Conservation (phyloP, 148 eudicot genomes). For the Gaultheria prostrata region DNA sequence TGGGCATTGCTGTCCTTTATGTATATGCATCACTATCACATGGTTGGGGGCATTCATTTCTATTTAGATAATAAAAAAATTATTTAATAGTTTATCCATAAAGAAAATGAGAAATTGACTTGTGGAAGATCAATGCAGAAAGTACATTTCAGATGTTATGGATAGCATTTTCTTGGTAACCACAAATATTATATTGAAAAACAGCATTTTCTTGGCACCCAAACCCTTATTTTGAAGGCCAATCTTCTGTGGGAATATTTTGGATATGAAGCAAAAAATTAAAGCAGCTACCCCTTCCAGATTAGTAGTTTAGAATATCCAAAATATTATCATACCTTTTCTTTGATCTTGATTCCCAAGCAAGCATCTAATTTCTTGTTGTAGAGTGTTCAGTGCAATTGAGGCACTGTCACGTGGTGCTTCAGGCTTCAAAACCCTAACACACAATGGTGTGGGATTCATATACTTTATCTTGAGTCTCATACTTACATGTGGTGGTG, state of each 20-base stretch:
- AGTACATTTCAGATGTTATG: background rate
- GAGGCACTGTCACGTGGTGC: no score
- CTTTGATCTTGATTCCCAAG: background rate
- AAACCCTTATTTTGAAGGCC: background rate
- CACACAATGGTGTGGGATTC: no score
- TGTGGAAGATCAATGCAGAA: constrained; percentile 23
- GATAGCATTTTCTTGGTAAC: background rate
- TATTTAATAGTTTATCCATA: background rate
- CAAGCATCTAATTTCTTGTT: background rate
- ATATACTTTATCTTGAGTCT: background rate
- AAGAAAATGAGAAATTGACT: constrained; percentile 4
- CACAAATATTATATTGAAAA: background rate
- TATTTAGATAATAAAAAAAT: background rate
- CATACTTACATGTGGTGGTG: background rate
- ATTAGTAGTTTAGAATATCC: background rate
- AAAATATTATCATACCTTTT: background rate
- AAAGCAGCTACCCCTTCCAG: background rate
- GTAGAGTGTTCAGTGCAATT: background rate
- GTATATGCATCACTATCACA: background rate
- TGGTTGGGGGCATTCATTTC: background rate
- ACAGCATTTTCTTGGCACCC: background rate
- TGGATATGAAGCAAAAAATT: constrained; percentile 27
- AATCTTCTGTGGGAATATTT: background rate
- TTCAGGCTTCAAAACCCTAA: no score
- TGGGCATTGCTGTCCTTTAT: background rate